Conservation (phyloP, 371 early-diverging fungal species). For the Mucor mucedo region DNA sequence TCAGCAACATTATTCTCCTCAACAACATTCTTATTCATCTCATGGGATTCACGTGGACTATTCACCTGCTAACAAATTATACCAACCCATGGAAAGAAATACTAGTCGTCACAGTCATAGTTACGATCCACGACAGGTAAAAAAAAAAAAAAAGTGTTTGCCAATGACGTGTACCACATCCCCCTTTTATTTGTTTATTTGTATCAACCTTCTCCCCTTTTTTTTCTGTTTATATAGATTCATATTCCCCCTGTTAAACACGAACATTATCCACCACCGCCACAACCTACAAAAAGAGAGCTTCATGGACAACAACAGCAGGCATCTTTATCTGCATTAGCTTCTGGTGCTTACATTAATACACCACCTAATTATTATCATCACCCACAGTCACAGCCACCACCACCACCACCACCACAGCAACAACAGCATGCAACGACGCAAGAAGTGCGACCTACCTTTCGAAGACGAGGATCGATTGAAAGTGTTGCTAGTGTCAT, state of each 20-base stretch:
- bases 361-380: neutral
- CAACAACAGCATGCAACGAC: neutral
- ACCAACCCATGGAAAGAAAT: conserved; percentile 1
- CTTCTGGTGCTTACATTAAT: neutral
- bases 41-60: too few relatives aligned
- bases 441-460: conserved; percentile 20
- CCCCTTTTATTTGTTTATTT: too few relatives aligned
- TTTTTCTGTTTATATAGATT: neutral
- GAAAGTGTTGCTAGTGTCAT: conserved; percentile 40
- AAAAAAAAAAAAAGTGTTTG: neutral
- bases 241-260: neutral
- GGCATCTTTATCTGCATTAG: neutral
- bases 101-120: neutral
- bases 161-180: too few relatives aligned
- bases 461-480: conserved; percentile 40
- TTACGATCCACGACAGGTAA: neutral
- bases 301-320: neutral
- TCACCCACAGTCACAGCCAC: neutral
- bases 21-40: neutral
- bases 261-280: neutral
- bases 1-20: conserved; percentile 1
- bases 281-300: neutral
- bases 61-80: neutral
- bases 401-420: too few relatives aligned
- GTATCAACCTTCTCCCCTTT: neutral